Evolutionary conservation across 305 asterid genomes (phyloP).

Genomic region (Fraxinus xanthoxyloides): DNA sequence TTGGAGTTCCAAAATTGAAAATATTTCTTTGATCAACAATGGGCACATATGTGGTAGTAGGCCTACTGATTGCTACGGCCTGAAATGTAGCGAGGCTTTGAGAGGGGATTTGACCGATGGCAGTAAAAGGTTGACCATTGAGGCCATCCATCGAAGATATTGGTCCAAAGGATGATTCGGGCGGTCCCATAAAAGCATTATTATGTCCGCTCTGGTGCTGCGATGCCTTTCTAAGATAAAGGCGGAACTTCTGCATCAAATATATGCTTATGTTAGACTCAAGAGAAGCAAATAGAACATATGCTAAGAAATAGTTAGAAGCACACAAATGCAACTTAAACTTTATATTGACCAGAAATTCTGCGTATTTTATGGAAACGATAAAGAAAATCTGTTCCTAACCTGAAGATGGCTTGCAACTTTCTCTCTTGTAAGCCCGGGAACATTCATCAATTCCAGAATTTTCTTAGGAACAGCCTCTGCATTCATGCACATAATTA

Average conservation of each 20-base stretch:
- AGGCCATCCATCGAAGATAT: conserved; percentile 38
- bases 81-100: conserved; percentile 76
- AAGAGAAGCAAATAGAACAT: not conserved
- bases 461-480: conserved; percentile 94
- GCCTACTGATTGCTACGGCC: conserved; percentile 54
- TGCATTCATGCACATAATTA: conserved; percentile 26
- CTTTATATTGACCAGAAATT: not conserved
- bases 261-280: not conserved
- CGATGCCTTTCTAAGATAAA: conserved; percentile 72
- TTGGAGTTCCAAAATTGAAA: conserved; percentile 67
- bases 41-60: conserved; percentile 31
- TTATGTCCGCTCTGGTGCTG: conserved; percentile 58
- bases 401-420: conserved; percentile 98
- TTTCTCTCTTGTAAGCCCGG: conserved; percentile 85
- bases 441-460: conserved; percentile 83
- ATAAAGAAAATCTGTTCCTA: not conserved
- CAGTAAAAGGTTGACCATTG: conserved; percentile 68
- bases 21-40: conserved; percentile 62
- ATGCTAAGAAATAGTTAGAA: not conserved
- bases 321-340: not conserved
- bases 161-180: conserved; percentile 48
- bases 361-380: not conserved
- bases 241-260: conserved; percentile 71
- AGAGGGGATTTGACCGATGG: conserved; percentile 64
- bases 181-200: conserved; percentile 52